phyloP scores from a whole-genome alignment of 2,329 filamentous ascomycete species.

The Monascus ruber region DNA sequence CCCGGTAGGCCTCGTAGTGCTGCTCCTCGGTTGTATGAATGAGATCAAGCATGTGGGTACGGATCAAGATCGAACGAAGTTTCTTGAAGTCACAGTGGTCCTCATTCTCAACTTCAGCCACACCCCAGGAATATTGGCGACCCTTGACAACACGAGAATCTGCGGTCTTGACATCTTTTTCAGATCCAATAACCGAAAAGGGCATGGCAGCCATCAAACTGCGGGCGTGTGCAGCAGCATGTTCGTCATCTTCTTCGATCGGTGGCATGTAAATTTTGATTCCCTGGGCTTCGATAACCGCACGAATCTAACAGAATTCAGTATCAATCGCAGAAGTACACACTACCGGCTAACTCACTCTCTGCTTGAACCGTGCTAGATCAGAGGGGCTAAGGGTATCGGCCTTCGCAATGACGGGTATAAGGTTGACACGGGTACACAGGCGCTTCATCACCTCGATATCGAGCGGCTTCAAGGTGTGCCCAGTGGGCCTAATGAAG shows the following conservation, averaged over 20 bases:
- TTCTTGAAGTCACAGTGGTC: conserved; percentile 99
- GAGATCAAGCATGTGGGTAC: conserved; percentile 98
- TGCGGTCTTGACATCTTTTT: conserved; percentile 96
- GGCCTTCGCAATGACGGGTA: conserved; percentile 96
- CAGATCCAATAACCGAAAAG: conserved; percentile 95
- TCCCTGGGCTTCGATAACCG: conserved; percentile 92
- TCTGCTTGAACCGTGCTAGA: conserved; percentile 86
- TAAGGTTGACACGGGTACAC: conserved; percentile 94
- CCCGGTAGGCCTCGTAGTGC: conserved; percentile 98
- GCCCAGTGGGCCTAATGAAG: conserved; percentile 97
- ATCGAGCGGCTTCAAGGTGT: conserved; percentile 95
- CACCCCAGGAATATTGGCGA: conserved; percentile 97
- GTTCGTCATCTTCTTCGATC: conserved; percentile 95
- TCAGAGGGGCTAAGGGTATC: conserved; percentile 92
- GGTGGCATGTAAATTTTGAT: conserved; percentile 99
- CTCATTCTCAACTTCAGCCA: conserved; percentile 98
- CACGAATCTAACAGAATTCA: conserved; percentile 58
- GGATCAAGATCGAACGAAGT: conserved; percentile 94
- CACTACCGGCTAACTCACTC: conserved; percentile 46
- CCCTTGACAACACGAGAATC: conserved; percentile 98
- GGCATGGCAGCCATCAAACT: conserved; percentile 95
- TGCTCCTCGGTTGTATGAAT: conserved; percentile 99
- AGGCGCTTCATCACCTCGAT: conserved; percentile 99
- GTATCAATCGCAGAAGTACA: conserved; percentile 5
- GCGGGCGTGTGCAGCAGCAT: conserved; percentile 86